Evolutionary conservation across 1,284 basidiomycete genomes (phyloP).

Genomic region (Fomes fomentarius): DNA sequence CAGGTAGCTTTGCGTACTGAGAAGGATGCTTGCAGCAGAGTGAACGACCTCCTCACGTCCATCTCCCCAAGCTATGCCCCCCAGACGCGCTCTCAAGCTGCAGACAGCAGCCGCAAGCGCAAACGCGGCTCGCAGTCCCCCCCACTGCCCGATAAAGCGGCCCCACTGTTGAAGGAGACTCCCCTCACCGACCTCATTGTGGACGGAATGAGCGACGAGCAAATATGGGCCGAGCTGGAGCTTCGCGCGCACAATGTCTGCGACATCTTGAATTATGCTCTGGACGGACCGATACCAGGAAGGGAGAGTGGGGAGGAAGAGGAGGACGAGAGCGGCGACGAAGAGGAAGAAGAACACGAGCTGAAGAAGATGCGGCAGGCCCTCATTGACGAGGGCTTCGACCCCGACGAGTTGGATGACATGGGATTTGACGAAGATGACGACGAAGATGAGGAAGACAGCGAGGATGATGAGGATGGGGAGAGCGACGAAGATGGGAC

Average conservation of each 20-base stretch:
- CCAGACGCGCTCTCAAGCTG: conserved; percentile 69
- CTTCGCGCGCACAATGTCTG: conserved; percentile 71
- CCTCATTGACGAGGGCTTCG: conserved; percentile 37
- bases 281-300: conserved; percentile 46
- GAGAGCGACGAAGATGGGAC: conserved; percentile 41
- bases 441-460: conserved; percentile 36
- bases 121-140: conserved; percentile 44
- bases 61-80: conserved; percentile 65
- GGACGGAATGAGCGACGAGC: conserved; percentile 86
- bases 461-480: conserved; percentile 42
- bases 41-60: conserved; percentile 70
- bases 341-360: conserved; percentile 37
- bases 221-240: conserved; percentile 94
- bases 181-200: conserved; percentile 78
- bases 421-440: conserved; percentile 29
- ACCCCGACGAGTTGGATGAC: conserved; percentile 40
- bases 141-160: conserved; percentile 31
- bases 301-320: conserved; percentile 41
- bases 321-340: conserved; percentile 36
- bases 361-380: conserved; percentile 33
- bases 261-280: conserved; percentile 59
- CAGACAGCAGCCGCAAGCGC: conserved; percentile 40
- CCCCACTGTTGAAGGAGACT: conserved; percentile 60
- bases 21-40: conserved; percentile 59
- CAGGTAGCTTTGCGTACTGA: conserved; percentile 67